phyloP scores from a whole-genome alignment of 1,284 basidiomycete species.

The Cutaneotrichosporon sp. region DNA sequence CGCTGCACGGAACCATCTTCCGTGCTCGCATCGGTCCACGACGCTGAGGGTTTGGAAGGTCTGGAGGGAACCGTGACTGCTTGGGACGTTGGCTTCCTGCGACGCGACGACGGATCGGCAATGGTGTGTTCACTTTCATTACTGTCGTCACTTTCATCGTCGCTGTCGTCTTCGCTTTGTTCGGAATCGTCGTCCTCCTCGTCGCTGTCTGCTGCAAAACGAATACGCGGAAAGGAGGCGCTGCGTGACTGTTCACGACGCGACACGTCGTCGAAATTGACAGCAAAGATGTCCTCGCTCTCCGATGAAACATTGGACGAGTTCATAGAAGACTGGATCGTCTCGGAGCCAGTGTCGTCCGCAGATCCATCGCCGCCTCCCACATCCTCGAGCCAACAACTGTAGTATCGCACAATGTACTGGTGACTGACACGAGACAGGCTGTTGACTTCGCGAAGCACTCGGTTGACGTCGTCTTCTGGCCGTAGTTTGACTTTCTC shows the following conservation, averaged over 20 bases:
- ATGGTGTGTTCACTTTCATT: constrained; percentile 28
- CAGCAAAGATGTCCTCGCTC: constrained; percentile 39
- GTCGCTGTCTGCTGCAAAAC: constrained; percentile 40
- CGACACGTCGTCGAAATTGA: constrained; percentile 37
- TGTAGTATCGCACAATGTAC: constrained; percentile 76
- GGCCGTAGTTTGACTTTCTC: constrained; percentile 80
- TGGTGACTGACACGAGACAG: constrained; percentile 80
- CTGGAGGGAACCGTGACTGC: constrained; percentile 17
- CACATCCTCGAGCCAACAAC: constrained; percentile 46
- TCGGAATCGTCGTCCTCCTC: constrained; percentile 34
- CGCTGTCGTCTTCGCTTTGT: constrained; percentile 23
- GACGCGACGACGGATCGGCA: constrained; percentile 29
- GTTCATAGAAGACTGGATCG: constrained; percentile 5
- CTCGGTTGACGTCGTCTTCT: constrained; percentile 73
- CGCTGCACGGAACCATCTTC: constrained; percentile 33
- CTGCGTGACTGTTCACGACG: constrained; percentile 36
- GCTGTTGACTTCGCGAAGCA: constrained; percentile 86
- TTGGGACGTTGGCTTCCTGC: neutral
- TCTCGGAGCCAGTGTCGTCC: constrained; percentile 4
- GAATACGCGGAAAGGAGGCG: constrained; percentile 43
- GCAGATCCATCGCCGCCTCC: constrained; percentile 21
- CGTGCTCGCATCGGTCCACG: constrained; percentile 29
- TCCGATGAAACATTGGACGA: constrained; percentile 12
- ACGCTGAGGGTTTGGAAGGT: constrained; percentile 12
- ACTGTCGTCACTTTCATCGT: constrained; percentile 15